Conservation (phyloP, 2,329 filamentous ascomycete species). For the Fusarium euwallaceae region DNA sequence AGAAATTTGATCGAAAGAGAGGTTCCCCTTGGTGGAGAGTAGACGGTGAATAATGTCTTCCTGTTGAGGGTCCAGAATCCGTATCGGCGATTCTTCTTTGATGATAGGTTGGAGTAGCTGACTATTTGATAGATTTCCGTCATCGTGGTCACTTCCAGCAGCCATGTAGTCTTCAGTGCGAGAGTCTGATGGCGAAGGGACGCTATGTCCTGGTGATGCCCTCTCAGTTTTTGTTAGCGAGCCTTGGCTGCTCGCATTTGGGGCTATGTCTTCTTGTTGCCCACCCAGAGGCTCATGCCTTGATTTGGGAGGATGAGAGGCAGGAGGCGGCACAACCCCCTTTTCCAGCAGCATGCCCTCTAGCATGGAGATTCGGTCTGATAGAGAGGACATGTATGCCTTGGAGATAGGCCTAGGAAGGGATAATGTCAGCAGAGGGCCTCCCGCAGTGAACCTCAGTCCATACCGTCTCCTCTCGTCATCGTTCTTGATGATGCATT, state of each 20-base stretch:
- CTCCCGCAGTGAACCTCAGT: neutral
- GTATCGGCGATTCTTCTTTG: conserved; percentile 51
- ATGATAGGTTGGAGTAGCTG: conserved; percentile 39
- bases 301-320: conserved; percentile 66
- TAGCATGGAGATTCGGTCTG: conserved; percentile 65
- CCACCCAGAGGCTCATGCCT: conserved; percentile 52
- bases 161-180: conserved; percentile 49
- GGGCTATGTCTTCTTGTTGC: conserved; percentile 41
- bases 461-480: conserved; percentile 66
- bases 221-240: conserved; percentile 17
- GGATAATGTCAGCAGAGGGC: conserved; percentile 8
- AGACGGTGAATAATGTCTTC: conserved; percentile 64
- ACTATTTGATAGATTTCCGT: conserved; percentile 33
- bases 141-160: conserved; percentile 45
- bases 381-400: conserved; percentile 69
- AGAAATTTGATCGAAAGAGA: conserved; percentile 65
- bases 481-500: conserved; percentile 69
- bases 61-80: conserved; percentile 56
- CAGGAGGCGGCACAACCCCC: conserved; percentile 63
- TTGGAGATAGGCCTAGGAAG: conserved; percentile 66
- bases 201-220: conserved; percentile 38
- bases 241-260: conserved; percentile 7
- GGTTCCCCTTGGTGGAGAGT: conserved; percentile 62
- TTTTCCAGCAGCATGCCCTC: conserved; percentile 65
- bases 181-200: conserved; percentile 51